Base-by-base conservation (phyloP, 495 filamentous ascomycete species). In the Trichoderma gamsii region DNA sequence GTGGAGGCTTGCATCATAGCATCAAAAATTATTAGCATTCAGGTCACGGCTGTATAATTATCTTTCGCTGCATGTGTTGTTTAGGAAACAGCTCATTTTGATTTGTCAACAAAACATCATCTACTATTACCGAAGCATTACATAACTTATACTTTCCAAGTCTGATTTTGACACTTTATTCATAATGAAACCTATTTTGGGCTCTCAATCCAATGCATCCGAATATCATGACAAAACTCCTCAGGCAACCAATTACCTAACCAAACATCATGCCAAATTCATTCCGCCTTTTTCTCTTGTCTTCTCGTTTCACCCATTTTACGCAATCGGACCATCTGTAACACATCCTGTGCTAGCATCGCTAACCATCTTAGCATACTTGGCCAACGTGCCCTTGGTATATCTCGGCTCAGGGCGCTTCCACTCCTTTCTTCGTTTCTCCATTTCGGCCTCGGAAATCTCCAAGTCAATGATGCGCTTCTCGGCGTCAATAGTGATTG, bases 261-360 rank as follows among this genome's bases (percentile, higher is more conserved):
- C 32, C 25, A 49, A 63, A 16, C n/a, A 8, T 59, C 35, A 49
- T 21, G 18, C 65, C 7, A 29, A 11, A 41, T 63, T 18, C 46
- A 38, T 64, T 12, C 44, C 29, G 6, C 3, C 15, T 41, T 72
- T 56, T 68, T 16, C 9, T 12, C 16, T 13, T 29, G 3, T 8
- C 25, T 15, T 61, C 16, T 18, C 41, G 18, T 1, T 21, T 44
- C 32, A n/a, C 51, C 27, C 9, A 9, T 1, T 27, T 61, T 35
- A 32, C 23, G 56, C 56, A 41, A 64, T 66, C 4, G 38, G 63
- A 16, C 76, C 82, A 73, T 93, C 91, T 5, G 91, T 94, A 49
- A 94, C 87, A 75, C 91, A 93, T 44, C 91, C 91, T 68, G 88
- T 87, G 79, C 88, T 91, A 8, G 91, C 91, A 77, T 93, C 89